phyloP scores from a whole-genome alignment of 1,139 yeast species.

The Saccharomycopsis crataegensis region DNA sequence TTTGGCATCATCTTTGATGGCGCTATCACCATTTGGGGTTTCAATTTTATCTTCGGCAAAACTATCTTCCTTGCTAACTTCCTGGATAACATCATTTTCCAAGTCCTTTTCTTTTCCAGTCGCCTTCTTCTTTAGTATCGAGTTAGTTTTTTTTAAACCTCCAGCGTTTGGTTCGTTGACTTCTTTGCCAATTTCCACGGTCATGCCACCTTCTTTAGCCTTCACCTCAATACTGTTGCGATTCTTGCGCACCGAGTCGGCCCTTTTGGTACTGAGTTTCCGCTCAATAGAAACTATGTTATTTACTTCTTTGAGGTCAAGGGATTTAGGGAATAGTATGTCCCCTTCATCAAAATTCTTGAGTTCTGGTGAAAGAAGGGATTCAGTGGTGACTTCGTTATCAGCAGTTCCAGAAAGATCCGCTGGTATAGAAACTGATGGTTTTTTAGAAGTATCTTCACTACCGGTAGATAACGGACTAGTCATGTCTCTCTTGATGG shows the following conservation, averaged over 20 bases:
- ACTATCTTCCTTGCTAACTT: conserved; percentile 8
- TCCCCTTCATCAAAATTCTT: conserved; percentile 41
- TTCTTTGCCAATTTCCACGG: conserved; percentile 28
- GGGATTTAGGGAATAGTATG: conserved; percentile 61
- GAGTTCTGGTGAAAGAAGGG: neutral
- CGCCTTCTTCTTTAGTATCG: conserved; percentile 41
- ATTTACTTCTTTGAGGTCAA: conserved; percentile 62
- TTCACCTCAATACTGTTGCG: conserved; percentile 31
- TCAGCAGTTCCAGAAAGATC: neutral
- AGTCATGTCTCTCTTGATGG: neutral
- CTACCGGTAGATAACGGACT: too few species aligned
- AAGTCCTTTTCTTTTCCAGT: conserved; percentile 26
- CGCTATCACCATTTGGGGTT: neutral
- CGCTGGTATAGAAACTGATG: neutral
- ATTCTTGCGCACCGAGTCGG: conserved; percentile 23
- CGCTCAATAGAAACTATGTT: conserved; percentile 68
- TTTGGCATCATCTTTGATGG: neutral
- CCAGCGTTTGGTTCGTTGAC: conserved; percentile 23
- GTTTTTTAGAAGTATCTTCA: too few species aligned
- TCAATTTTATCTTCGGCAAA: neutral
- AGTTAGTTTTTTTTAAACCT: conserved; percentile 30
- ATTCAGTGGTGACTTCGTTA: too few species aligned
- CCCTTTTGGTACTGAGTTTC: conserved; percentile 45
- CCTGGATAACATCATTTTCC: conserved; percentile 23
- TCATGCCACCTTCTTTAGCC: conserved; percentile 36